Evolutionary conservation across 257 asterid species (phyloP).

Genomic region (Solanum virginianum): DNA sequence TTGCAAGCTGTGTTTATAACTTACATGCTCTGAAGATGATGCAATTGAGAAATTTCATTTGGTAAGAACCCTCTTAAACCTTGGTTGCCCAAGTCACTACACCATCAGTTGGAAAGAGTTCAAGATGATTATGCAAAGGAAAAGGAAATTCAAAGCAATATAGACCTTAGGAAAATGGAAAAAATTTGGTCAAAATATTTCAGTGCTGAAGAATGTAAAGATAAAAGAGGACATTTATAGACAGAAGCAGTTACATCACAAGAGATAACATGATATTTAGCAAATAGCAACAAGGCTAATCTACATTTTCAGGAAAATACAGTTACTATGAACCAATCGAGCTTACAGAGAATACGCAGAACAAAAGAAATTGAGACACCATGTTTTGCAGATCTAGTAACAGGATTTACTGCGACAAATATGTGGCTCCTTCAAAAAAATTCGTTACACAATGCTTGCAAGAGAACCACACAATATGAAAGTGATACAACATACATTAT

Average conservation of each 20-base stretch:
- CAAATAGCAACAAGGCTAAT: neutral
- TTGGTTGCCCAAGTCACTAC: conserved; percentile 89
- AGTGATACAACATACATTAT: neutral
- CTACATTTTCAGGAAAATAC: neutral
- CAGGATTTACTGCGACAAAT: neutral
- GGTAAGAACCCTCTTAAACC: conserved; percentile 86
- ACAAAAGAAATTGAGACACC: neutral
- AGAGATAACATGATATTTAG: neutral
- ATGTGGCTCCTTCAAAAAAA: neutral
- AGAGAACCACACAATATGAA: neutral
- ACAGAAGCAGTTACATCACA: neutral
- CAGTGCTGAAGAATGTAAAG: neutral
- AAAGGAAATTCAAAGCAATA: neutral
- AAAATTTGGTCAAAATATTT: neutral
- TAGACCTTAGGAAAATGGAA: neutral
- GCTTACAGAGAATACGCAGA: neutral
- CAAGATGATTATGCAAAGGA: neutral
- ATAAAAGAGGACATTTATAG: neutral
- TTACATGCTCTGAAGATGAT: conserved; percentile 93
- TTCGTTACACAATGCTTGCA: neutral
- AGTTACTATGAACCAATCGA: neutral
- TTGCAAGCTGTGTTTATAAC: conserved; percentile 11
- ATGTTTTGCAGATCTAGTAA: neutral
- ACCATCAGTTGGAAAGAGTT: conserved; percentile 7
- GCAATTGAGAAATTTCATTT: conserved; percentile 53